phyloP scores from a whole-genome alignment of 345 rosid genomes.

The Capsella bursapastoris region DNA sequence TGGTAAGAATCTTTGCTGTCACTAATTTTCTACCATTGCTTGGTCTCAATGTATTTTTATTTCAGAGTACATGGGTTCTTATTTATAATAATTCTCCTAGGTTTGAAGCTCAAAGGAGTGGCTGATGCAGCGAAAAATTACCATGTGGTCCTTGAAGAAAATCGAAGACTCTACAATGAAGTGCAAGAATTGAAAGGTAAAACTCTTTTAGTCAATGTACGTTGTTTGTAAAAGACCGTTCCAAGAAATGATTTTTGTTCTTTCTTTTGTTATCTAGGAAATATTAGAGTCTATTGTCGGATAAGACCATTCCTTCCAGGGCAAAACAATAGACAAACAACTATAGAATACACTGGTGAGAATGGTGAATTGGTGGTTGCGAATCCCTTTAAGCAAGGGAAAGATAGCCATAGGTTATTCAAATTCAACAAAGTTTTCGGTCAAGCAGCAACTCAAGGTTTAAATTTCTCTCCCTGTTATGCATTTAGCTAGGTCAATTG shows the following conservation, averaged over 20 bases:
- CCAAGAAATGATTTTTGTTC: conserved; percentile 33
- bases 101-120: conserved; percentile 77
- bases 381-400: conserved; percentile 83
- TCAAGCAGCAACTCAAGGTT: conserved; percentile 87
- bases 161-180: conserved; percentile 86
- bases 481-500: background rate
- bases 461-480: conserved; percentile 10
- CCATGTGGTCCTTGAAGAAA: conserved; percentile 80
- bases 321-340: conserved; percentile 72
- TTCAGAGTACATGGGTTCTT: conserved; percentile 25
- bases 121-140: conserved; percentile 87
- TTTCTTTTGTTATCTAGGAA: conserved; percentile 57
- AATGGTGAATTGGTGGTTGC: conserved; percentile 89
- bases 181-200: conserved; percentile 97
- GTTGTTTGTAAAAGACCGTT: conserved; percentile 22
- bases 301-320: conserved; percentile 93
- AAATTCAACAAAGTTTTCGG: conserved; percentile 92
- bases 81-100: conserved; percentile 44
- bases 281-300: conserved; percentile 96
- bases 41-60: conserved; percentile 27
- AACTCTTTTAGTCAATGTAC: conserved; percentile 24
- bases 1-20: conserved; percentile 55
- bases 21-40: conserved; percentile 14
- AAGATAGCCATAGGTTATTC: conserved; percentile 76
- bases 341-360: conserved; percentile 80